phyloP scores from a whole-genome alignment of 805 yeast genomes.

The Cephaloascus fragrans region DNA sequence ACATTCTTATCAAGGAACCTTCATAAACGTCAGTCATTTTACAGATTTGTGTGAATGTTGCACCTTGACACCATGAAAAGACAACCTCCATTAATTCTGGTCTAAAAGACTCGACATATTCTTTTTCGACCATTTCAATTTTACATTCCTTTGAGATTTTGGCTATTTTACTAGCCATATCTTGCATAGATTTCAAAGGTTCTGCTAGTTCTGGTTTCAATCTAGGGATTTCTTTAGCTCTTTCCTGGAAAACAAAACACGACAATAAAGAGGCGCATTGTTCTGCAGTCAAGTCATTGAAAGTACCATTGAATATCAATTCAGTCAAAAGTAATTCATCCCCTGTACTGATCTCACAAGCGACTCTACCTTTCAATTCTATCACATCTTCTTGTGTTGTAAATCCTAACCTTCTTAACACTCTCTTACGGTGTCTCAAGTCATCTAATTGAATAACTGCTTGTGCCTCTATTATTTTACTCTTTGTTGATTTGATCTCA shows the following conservation, averaged over 20 bases:
- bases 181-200: slow-evolving; percentile 80
- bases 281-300: slow-evolving; percentile 78
- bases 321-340: slow-evolving; percentile 83
- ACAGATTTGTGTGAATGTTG: slow-evolving; percentile 91
- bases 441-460: slow-evolving; percentile 93
- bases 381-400: slow-evolving; percentile 82
- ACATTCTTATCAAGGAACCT: slow-evolving; percentile 91
- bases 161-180: slow-evolving; percentile 87
- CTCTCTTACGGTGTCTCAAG: slow-evolving; percentile 85
- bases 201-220: slow-evolving; percentile 86
- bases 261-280: slow-evolving; percentile 89
- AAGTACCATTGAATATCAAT: slow-evolving; percentile 89
- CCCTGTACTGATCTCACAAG: slow-evolving; percentile 92
- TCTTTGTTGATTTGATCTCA: slow-evolving; percentile 49
- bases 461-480: slow-evolving; percentile 71
- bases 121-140: slow-evolving; percentile 83
- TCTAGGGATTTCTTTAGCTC: slow-evolving; percentile 81
- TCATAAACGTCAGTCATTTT: slow-evolving; percentile 98
- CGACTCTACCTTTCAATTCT: slow-evolving; percentile 94
- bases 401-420: slow-evolving; percentile 84
- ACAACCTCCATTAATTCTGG: slow-evolving; percentile 96
- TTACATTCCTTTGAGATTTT: slow-evolving; percentile 84
- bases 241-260: slow-evolving; percentile 95
- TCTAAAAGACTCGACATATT: slow-evolving; percentile 84
- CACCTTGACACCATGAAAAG: slow-evolving; percentile 94